Conservation (phyloP, 352 stramenopile species). For the Lagenidium giganteum region DNA sequence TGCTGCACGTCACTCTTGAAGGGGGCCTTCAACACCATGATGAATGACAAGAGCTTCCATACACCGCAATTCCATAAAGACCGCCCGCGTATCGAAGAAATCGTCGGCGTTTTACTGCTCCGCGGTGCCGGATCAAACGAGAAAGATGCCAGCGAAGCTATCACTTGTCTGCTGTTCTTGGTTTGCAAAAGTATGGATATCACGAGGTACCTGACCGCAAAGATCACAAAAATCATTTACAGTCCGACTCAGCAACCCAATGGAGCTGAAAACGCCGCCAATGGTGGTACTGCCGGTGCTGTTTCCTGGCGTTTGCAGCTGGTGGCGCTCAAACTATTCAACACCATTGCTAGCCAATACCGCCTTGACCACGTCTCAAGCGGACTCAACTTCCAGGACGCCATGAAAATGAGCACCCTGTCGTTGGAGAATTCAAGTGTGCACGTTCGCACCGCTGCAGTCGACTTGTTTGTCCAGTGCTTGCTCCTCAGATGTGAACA, state of each 20-base stretch:
- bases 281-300: background rate
- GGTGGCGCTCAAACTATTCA: conserved; percentile 74
- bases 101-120: conserved; percentile 35
- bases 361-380: conserved; percentile 54
- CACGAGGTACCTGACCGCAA: conserved; percentile 44
- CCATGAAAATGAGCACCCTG: conserved; percentile 57
- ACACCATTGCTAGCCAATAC: conserved; percentile 74
- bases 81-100: conserved; percentile 38
- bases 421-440: conserved; percentile 72
- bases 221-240: conserved; percentile 26
- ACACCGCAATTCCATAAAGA: conserved; percentile 44
- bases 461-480: conserved; percentile 69
- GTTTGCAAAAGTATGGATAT: conserved; percentile 79
- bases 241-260: conserved; percentile 26
- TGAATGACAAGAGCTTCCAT: conserved; percentile 62
- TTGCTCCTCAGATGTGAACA: conserved; percentile 72
- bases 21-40: conserved; percentile 45
- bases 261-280: no score
- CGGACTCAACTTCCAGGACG: conserved; percentile 47
- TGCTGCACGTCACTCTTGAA: conserved; percentile 62
- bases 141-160: conserved; percentile 73
- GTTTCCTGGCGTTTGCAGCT: conserved; percentile 67
- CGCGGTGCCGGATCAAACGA: conserved; percentile 65
- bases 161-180: conserved; percentile 69
- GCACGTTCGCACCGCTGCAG: conserved; percentile 60